Evolutionary conservation across 352 stramenopile species (phyloP).

Genomic region (Globisporangium acanthophoron): DNA sequence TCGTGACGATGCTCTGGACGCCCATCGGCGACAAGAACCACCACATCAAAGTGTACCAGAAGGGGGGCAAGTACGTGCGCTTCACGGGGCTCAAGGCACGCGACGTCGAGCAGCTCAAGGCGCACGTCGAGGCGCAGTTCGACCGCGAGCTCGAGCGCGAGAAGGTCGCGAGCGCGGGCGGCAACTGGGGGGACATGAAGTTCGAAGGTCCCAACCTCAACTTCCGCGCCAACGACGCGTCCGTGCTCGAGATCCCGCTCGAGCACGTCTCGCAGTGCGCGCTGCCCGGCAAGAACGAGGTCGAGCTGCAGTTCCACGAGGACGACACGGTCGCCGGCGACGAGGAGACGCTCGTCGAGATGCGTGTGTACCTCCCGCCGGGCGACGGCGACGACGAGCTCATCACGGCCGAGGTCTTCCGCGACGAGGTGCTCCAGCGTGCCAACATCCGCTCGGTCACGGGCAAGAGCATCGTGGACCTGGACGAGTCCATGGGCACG

Average conservation of each 20-base stretch:
- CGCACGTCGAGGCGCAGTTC: constrained; percentile 78
- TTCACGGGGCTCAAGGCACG: constrained; percentile 71
- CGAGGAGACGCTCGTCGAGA: constrained; percentile 93
- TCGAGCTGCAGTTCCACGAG: constrained; percentile 99
- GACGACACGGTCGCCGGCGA: constrained; percentile 95
- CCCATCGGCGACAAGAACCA: constrained; percentile 74
- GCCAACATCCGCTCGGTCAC: constrained; percentile 90
- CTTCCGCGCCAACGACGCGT: constrained; percentile 60
- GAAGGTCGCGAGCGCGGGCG: constrained; percentile 80
- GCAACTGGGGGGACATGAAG: constrained; percentile 93
- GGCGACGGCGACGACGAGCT: constrained; percentile 43
- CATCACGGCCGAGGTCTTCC: constrained; percentile 68
- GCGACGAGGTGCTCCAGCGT: constrained; percentile 80
- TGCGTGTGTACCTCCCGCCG: constrained; percentile 95
- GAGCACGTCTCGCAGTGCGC: constrained; percentile 86
- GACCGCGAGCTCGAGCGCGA: constrained; percentile 89
- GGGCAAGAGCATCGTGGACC: constrained; percentile 96
- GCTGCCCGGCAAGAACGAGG: constrained; percentile 96
- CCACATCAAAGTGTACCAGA: constrained; percentile 84
- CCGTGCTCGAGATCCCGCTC: constrained; percentile 69
- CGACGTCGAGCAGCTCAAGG: constrained; percentile 58
- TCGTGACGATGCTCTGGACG: constrained; percentile 83
- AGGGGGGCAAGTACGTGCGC: constrained; percentile 79
- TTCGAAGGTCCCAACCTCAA: constrained; percentile 89
- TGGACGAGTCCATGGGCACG: constrained; percentile 95